These are phyloP conservation scores for Globisporangium emineosum DNA, from an alignment of 352 stramenopile genomes.

Conservation along the genomic window DNA sequence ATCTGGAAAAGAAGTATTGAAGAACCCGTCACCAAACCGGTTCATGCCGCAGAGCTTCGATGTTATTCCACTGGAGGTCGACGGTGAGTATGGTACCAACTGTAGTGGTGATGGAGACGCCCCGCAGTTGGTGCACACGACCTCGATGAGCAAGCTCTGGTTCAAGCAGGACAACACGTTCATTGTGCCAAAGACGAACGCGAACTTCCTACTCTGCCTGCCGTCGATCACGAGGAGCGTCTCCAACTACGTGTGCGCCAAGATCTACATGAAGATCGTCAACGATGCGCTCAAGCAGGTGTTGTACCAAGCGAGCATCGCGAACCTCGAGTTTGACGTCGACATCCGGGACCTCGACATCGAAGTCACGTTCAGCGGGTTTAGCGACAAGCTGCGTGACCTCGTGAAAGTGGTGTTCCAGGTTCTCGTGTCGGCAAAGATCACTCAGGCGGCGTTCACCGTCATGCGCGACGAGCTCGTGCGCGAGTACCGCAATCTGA, in stretches of 20 bases:
- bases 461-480: constrained; percentile 55
- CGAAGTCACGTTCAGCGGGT: constrained; percentile 62
- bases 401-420: constrained; percentile 48
- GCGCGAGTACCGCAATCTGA: constrained; percentile 66
- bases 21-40: constrained; percentile 36
- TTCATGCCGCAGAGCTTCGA: constrained; percentile 70
- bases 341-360: constrained; percentile 62
- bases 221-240: constrained; percentile 43
- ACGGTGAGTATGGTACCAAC: background rate
- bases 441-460: constrained; percentile 37
- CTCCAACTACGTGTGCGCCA: constrained; percentile 46
- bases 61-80: constrained; percentile 27
- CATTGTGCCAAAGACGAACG: constrained; percentile 60
- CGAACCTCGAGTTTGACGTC: constrained; percentile 54
- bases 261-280: constrained; percentile 68
- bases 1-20: constrained; percentile 9
- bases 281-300: constrained; percentile 64
- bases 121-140: constrained; percentile 34
- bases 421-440: constrained; percentile 32
- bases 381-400: constrained; percentile 63
- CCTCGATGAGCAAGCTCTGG: constrained; percentile 57
- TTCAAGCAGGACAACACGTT: constrained; percentile 72
- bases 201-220: constrained; percentile 60
- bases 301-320: constrained; percentile 58
- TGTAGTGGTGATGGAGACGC: background rate